A percentile compares a stretch with the other conserved stretches of the same genome.
Conservation (phyloP, 2,329 filamentous ascomycete species). For the Fusarium tanahbumbuense region DNA sequence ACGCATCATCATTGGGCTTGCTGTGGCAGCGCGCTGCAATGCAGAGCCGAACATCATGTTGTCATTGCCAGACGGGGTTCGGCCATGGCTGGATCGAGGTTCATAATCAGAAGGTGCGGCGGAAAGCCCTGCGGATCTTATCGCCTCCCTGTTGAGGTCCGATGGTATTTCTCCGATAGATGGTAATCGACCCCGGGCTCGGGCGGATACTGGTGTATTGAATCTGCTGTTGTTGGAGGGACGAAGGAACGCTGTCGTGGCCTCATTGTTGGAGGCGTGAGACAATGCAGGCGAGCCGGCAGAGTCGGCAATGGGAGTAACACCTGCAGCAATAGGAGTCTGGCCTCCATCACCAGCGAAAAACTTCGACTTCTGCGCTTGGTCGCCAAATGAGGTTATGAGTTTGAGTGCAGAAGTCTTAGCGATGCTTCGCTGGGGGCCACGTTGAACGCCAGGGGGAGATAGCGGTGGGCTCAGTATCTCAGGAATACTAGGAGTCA, state of each 20-base stretch:
- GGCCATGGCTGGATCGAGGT: constrained; percentile 49
- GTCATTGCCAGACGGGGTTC: constrained; percentile 57
- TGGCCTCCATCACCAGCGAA: constrained; percentile 68
- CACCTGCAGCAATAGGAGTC: constrained; percentile 84
- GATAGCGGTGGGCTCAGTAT: constrained; percentile 78
- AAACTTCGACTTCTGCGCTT: constrained; percentile 71
- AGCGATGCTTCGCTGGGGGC: constrained; percentile 72
- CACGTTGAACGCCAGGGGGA: constrained; percentile 72
- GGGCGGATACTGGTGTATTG: constrained; percentile 76
- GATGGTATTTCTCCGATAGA: constrained; percentile 75
- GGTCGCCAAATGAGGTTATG: constrained; percentile 86
- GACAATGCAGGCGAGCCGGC: constrained; percentile 70
- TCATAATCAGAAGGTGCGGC: constrained; percentile 42
- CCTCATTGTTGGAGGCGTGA: constrained; percentile 63
- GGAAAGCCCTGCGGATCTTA: constrained; percentile 45
- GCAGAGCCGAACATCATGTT: constrained; percentile 58
- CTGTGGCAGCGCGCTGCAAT: constrained; percentile 73
- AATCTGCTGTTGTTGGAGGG: constrained; percentile 75
- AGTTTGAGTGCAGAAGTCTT: constrained; percentile 89
- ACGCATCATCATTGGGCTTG: constrained; percentile 73
- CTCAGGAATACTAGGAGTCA: constrained; percentile 67
- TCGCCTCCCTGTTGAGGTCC: constrained; percentile 48
- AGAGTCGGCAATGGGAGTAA: constrained; percentile 88
- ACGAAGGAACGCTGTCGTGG: constrained; percentile 74
- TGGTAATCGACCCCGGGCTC: constrained; percentile 72